These are phyloP conservation scores for Apiosordaria backusii DNA, from an alignment of 495 filamentous ascomycete genomes.

Conservation along the genomic window DNA sequence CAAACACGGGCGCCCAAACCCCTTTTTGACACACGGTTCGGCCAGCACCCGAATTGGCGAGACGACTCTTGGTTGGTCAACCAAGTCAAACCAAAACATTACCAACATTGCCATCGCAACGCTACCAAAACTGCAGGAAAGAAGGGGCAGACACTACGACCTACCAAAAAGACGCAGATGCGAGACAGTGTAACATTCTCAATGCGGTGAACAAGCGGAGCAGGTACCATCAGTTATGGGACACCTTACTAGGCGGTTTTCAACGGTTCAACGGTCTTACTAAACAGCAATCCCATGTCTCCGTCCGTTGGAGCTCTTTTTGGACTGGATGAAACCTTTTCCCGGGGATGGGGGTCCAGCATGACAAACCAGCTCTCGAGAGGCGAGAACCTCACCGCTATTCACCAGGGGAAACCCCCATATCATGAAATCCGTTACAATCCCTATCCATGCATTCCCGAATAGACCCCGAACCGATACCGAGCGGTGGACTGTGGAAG, in stretches of 20 bases:
- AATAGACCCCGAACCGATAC: neutral
- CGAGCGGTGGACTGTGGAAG: neutral
- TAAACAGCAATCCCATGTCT: too few species aligned
- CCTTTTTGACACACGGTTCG: constrained; percentile 19
- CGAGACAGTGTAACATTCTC: neutral
- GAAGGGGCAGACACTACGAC: neutral
- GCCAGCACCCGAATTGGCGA: constrained; percentile 9
- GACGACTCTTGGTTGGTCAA: constrained; percentile 8
- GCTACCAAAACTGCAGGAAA: neutral
- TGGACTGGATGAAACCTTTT: neutral
- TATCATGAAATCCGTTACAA: neutral
- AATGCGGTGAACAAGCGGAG: neutral
- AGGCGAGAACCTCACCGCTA: neutral
- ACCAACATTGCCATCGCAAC: neutral
- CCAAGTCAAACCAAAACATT: neutral
- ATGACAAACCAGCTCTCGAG: neutral
- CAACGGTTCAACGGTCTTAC: neutral
- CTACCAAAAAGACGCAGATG: neutral
- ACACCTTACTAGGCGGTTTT: neutral
- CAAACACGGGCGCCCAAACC: constrained; percentile 10
- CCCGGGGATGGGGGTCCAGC: neutral
- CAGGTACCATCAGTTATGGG: neutral
- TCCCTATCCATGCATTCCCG: neutral
- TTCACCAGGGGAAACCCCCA: neutral
- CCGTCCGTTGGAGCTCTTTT: too few species aligned